These are phyloP conservation scores for Penicillium palitans DNA, from an alignment of 2,329 filamentous ascomycete species.

Conservation along the genomic window DNA sequence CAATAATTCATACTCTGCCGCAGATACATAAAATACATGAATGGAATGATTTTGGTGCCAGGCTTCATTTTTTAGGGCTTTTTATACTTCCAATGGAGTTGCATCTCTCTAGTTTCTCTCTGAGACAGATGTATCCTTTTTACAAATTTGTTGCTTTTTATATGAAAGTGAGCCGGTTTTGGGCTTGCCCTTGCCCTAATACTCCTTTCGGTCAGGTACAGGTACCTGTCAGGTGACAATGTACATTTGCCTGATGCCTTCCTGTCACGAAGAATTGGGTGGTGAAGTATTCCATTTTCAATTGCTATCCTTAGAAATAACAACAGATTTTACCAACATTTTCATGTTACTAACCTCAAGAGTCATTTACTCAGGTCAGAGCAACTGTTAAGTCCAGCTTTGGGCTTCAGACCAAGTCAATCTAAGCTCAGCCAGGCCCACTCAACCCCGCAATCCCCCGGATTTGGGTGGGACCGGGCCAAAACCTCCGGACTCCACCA, in stretches of 20 bases:
- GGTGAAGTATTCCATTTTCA: background rate
- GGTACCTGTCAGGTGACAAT: background rate
- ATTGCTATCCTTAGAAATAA: no score
- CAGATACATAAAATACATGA: background rate
- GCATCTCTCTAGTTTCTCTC: background rate
- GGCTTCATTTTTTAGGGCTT: background rate
- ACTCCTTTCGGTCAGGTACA: background rate
- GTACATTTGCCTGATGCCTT: no score
- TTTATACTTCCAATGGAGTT: background rate
- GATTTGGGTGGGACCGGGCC: slow-evolving; percentile 11
- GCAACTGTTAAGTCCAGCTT: background rate
- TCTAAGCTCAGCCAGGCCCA: slow-evolving; percentile 8
- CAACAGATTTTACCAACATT: background rate
- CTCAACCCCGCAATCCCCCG: slow-evolving; percentile 13
- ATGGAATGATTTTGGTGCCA: background rate
- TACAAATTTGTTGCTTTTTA: background rate
- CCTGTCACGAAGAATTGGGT: background rate
- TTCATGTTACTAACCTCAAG: no score
- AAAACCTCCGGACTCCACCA: slow-evolving; percentile 10
- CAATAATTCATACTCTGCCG: background rate
- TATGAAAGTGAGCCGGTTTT: background rate
- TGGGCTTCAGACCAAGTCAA: background rate
- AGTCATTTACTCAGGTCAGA: background rate
- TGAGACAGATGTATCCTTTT: background rate
- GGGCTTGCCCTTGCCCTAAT: background rate